These are phyloP conservation scores for Globisporangium takayamanum DNA, from an alignment of 352 stramenopile species.

Conservation along the genomic window DNA sequence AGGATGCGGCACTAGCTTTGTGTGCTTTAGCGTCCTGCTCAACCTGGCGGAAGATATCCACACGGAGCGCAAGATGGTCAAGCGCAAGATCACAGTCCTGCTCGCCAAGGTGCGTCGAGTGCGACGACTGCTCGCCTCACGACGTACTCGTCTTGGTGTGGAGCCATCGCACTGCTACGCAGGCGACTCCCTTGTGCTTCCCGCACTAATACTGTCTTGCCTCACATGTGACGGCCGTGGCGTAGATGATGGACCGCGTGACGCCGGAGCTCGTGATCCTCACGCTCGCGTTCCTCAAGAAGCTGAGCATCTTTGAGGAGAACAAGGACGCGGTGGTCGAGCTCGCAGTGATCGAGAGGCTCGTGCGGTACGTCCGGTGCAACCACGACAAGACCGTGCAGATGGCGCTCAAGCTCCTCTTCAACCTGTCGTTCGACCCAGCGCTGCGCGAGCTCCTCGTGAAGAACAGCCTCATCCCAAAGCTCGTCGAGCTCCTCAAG, in stretches of 20 bases:
- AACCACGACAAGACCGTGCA: slow-evolving; percentile 84
- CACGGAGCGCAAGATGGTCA: slow-evolving; percentile 95
- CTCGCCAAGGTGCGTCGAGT: slow-evolving; percentile 60
- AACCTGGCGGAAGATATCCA: slow-evolving; percentile 93
- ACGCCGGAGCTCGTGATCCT: slow-evolving; percentile 87
- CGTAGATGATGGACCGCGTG: slow-evolving; percentile 81
- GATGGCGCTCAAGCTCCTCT: slow-evolving; percentile 85
- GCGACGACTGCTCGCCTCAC: neutral
- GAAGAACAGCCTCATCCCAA: slow-evolving; percentile 86
- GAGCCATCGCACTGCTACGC: too few relatives aligned
- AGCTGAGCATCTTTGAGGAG: slow-evolving; percentile 93
- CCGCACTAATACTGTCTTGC: neutral
- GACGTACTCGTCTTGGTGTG: neutral
- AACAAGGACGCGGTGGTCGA: slow-evolving; percentile 92
- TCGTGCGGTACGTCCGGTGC: slow-evolving; percentile 74
- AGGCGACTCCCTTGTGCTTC: too few relatives aligned
- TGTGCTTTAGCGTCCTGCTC: slow-evolving; percentile 91
- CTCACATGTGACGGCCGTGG: neutral
- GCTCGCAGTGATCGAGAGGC: slow-evolving; percentile 65
- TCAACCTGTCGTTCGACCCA: slow-evolving; percentile 94
- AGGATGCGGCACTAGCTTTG: slow-evolving; percentile 26
- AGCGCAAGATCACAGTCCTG: slow-evolving; percentile 85
- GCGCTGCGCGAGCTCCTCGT: slow-evolving; percentile 81
- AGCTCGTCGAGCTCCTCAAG: slow-evolving; percentile 92
- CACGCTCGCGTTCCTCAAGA: slow-evolving; percentile 90